Conservation (phyloP, 2,329 filamentous ascomycete species). For the Acrocalymma vagum region DNA sequence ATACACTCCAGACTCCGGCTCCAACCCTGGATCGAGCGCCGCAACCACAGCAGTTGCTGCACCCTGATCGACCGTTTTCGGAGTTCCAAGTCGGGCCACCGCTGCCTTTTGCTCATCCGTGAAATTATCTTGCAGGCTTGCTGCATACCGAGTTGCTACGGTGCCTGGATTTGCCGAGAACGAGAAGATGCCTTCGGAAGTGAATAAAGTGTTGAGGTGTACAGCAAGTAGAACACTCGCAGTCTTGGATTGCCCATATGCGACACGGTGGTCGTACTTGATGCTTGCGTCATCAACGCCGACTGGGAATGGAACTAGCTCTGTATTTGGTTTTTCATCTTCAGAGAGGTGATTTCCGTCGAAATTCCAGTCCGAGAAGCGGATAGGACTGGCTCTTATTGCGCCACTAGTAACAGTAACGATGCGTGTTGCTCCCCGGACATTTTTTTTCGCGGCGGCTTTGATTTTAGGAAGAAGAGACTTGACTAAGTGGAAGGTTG, state of each 20-base stretch:
- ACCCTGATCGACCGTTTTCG: conserved; percentile 22
- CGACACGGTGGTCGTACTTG: conserved; percentile 8
- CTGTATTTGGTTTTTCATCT: conserved; percentile 12
- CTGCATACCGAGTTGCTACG: too few species aligned
- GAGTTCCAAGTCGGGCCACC: not conserved
- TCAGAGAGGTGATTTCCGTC: conserved; percentile 11
- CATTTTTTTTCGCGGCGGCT: conserved; percentile 8
- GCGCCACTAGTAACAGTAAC: conserved; percentile 11
- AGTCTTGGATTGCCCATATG: conserved; percentile 26
- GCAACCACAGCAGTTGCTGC: conserved; percentile 20
- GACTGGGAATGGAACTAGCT: not conserved
- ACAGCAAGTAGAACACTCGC: conserved; percentile 18
- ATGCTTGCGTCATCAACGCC: not conserved
- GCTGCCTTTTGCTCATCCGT: conserved; percentile 1
- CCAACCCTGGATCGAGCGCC: conserved; percentile 20
- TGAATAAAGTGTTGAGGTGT: conserved; percentile 3
- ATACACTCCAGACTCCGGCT: conserved; percentile 1
- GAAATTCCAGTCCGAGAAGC: conserved; percentile 53
- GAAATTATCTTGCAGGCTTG: conserved; percentile 9
- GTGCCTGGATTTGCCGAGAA: conserved; percentile 20
- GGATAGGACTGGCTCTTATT: conserved; percentile 11
- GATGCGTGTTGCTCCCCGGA: conserved; percentile 16
- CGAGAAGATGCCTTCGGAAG: conserved; percentile 11
- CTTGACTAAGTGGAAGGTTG: conserved; percentile 51
- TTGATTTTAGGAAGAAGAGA: conserved; percentile 48